Conservation (phyloP, 1,139 yeast species). For the Meyerozyma elateridarum region DNA sequence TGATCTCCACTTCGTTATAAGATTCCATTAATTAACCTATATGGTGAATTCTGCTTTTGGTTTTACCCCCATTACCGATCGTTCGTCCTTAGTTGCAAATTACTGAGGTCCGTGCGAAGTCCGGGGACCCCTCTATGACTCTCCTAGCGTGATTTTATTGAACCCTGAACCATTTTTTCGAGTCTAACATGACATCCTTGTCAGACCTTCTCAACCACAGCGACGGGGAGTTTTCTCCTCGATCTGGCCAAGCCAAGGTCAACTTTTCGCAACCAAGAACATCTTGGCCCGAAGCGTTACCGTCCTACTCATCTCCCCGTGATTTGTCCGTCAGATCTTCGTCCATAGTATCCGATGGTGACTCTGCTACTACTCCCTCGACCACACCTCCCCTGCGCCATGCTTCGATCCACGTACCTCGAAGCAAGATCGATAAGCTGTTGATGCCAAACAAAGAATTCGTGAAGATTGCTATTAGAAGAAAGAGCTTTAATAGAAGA, state of each 20-base stretch:
- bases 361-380: neutral
- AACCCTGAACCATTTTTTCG: no score
- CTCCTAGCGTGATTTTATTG: slow-evolving; percentile 10
- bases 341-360: neutral
- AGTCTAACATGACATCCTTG: slow-evolving; percentile 3
- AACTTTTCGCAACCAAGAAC: neutral
- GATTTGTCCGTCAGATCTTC: no score
- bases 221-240: slow-evolving; percentile 5
- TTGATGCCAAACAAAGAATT: slow-evolving; percentile 20
- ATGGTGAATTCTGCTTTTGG: no score
- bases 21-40: no score
- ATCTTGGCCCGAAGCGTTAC: neutral
- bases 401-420: slow-evolving; percentile 12
- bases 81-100: no score
- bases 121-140: neutral
- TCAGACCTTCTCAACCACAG: slow-evolving; percentile 13
- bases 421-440: slow-evolving; percentile 21
- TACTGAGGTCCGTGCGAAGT: no score
- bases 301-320: neutral
- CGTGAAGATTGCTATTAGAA: slow-evolving; percentile 38
- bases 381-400: neutral
- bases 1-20: no score
- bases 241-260: neutral
- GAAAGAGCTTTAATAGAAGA: slow-evolving; percentile 16
- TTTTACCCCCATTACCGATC: no score